Conservation (phyloP, 2,329 filamentous ascomycete species). For the Colletotrichum musae region DNA sequence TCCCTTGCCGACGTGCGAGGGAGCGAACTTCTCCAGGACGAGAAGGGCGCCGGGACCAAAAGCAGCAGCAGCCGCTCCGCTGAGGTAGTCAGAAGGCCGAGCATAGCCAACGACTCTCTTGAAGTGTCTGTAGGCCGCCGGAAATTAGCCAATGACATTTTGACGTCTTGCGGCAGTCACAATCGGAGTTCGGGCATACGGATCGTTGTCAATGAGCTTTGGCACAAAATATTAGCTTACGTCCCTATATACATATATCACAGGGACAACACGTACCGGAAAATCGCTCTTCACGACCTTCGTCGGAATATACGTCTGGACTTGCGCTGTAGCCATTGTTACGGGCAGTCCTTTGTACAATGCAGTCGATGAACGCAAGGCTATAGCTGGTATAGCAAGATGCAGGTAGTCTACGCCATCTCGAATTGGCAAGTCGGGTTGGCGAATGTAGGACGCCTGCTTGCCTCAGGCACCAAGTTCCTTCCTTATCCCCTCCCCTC, state of each 20-base stretch:
- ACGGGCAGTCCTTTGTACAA: constrained; percentile 32
- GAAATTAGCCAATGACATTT: constrained; percentile 7
- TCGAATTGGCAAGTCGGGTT: too few relatives aligned
- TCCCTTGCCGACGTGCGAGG: constrained; percentile 86
- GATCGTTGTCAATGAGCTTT: constrained; percentile 99
- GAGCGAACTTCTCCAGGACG: constrained; percentile 86
- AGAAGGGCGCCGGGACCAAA: constrained; percentile 81
- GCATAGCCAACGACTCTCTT: constrained; percentile 91
- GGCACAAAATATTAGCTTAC: constrained; percentile 46
- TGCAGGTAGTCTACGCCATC: too few relatives aligned
- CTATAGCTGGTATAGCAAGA: too few relatives aligned
- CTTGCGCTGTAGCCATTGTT: constrained; percentile 46
- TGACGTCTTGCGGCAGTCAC: neutral
- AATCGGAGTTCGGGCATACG: constrained; percentile 51
- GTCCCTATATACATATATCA: constrained; percentile 23
- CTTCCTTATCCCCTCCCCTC: too few relatives aligned
- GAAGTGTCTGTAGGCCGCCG: constrained; percentile 77
- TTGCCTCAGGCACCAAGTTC: too few relatives aligned
- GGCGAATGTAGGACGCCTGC: too few relatives aligned
- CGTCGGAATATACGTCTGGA: constrained; percentile 70
- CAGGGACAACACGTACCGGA: constrained; percentile 74
- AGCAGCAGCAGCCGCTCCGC: constrained; percentile 78
- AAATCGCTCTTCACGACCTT: constrained; percentile 88
- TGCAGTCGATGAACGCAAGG: constrained; percentile 17
- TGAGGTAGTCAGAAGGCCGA: constrained; percentile 84